These are phyloP conservation scores for Aspergillus neotritici DNA, from an alignment of 2,329 filamentous ascomycete genomes.

Conservation along the genomic window DNA sequence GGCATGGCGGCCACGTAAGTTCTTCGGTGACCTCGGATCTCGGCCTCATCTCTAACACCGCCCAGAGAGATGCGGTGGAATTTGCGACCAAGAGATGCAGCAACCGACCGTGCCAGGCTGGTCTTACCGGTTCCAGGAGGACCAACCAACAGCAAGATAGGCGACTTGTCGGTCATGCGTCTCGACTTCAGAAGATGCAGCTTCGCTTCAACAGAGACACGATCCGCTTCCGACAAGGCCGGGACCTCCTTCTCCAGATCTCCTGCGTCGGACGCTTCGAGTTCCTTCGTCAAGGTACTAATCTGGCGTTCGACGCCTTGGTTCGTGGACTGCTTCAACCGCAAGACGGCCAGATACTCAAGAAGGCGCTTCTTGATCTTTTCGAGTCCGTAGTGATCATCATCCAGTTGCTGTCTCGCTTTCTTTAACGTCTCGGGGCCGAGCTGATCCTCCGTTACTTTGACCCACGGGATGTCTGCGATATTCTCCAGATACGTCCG, in stretches of 20 bases:
- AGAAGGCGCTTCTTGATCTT: constrained; percentile 95
- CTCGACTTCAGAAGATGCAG: constrained; percentile 72
- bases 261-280: constrained; percentile 30
- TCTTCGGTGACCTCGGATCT: constrained; percentile 88
- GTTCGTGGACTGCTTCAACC: constrained; percentile 88
- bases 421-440: constrained; percentile 70
- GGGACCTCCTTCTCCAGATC: constrained; percentile 56
- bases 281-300: constrained; percentile 45
- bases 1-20: constrained; percentile 99
- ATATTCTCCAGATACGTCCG: constrained; percentile 91
- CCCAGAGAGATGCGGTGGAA: constrained; percentile 97
- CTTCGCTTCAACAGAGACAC: constrained; percentile 52
- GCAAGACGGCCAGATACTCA: constrained; percentile 93
- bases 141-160: constrained; percentile 86
- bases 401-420: constrained; percentile 84
- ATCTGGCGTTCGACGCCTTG: constrained; percentile 76
- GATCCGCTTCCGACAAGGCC: constrained; percentile 42
- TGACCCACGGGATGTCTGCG: constrained; percentile 87
- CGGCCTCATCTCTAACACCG: constrained; percentile 90
- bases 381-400: constrained; percentile 93
- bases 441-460: constrained; percentile 76
- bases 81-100: constrained; percentile 83
- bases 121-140: constrained; percentile 96
- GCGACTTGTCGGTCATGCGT: constrained; percentile 88
- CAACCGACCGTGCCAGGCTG: constrained; percentile 86